These are phyloP conservation scores for Elongisporangium anandrum DNA, from an alignment of 352 stramenopile genomes.

Conservation along the genomic window DNA sequence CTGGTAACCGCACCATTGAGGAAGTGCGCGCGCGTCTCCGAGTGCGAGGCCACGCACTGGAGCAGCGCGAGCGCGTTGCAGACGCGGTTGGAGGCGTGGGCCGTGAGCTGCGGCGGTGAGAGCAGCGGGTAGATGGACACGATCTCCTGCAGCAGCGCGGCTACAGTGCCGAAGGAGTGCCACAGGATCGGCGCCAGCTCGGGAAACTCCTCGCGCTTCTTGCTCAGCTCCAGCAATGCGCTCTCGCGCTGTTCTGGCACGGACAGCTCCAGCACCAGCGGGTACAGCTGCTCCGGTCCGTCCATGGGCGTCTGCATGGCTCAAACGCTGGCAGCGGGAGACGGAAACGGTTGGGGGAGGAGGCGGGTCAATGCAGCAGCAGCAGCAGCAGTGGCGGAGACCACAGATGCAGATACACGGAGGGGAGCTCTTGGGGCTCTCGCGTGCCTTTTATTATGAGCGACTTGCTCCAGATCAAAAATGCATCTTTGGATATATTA, in stretches of 20 bases:
- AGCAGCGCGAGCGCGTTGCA: constrained; percentile 98
- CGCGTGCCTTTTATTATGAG: not conserved
- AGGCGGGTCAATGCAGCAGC: not conserved
- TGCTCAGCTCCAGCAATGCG: constrained; percentile 97
- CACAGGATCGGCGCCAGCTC: constrained; percentile 98
- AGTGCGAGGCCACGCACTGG: constrained; percentile 97
- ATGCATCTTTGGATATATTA: not conserved
- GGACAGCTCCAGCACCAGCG: constrained; percentile 92
- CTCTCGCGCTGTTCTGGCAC: constrained; percentile 93
- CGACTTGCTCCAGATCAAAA: not conserved
- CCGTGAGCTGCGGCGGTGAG: constrained; percentile 95
- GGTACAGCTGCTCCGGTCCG: constrained; percentile 73
- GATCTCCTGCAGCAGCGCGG: constrained; percentile 98
- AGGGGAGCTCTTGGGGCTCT: not conserved
- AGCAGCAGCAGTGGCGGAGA: not conserved
- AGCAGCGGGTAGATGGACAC: constrained; percentile 98
- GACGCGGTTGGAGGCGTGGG: constrained; percentile 96
- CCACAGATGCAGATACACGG: not conserved
- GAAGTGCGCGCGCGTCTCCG: constrained; percentile 95
- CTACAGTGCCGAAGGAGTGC: constrained; percentile 97
- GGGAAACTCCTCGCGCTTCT: constrained; percentile 97
- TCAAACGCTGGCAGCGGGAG: not conserved
- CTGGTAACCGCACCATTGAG: constrained; percentile 68
- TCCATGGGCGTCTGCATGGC: constrained; percentile 27
- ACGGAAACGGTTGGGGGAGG: not conserved